phyloP scores from a whole-genome alignment of 345 rosid species.

The Euphorbia pulcherrima region DNA sequence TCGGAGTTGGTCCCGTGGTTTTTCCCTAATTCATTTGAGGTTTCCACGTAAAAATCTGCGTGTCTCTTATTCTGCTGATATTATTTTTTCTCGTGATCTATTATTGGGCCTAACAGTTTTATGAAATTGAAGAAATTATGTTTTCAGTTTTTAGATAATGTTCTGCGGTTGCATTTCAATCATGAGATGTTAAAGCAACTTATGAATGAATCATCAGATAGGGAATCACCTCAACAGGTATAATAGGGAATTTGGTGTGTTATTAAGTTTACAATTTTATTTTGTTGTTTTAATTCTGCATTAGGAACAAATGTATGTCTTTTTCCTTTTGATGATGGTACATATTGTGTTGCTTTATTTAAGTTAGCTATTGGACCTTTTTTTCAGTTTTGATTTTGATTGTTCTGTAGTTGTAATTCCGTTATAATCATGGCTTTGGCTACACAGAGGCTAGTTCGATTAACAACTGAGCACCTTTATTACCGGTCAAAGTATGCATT shows the following conservation, averaged over 20 bases:
- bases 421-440: conserved; percentile 36
- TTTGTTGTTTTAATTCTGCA: background rate
- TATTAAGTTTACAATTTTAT: background rate
- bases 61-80: too few species aligned
- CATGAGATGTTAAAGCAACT: conserved; percentile 36
- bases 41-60: too few species aligned
- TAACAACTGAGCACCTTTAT: conserved; percentile 54
- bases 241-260: background rate
- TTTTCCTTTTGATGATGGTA: background rate
- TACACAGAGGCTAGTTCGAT: conserved; percentile 70
- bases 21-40: too few species aligned
- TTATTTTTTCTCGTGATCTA: too few species aligned
- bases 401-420: background rate
- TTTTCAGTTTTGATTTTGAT: too few species aligned
- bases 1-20: too few species aligned
- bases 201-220: conserved; percentile 33
- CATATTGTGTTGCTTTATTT: background rate
- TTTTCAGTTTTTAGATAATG: conserved; percentile 44
- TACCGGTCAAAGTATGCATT: conserved; percentile 49
- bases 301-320: background rate
- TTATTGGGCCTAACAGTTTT: too few species aligned
- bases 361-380: background rate
- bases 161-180: conserved; percentile 43
- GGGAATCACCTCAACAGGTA: conserved; percentile 69
- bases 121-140: too few species aligned